These are phyloP conservation scores for Allium cepa DNA, from an alignment of 106 monocot genomes.

Conservation along the genomic window DNA sequence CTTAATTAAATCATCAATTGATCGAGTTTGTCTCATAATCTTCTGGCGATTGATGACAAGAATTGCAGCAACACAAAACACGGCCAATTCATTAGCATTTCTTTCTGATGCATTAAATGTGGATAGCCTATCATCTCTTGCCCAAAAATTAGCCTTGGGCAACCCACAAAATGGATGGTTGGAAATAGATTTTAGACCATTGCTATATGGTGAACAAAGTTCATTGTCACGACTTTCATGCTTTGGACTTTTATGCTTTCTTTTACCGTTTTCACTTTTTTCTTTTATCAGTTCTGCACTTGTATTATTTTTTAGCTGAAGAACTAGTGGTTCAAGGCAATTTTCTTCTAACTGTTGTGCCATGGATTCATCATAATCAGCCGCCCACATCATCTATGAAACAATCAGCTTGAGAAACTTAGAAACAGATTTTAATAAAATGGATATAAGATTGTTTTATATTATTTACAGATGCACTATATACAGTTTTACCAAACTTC, in stretches of 20 bases:
- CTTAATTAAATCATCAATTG: constrained; percentile 96
- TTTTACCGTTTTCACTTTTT: constrained; percentile 20
- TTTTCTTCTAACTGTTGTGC: constrained; percentile 49
- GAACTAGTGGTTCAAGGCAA: constrained; percentile 65
- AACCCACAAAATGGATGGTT: constrained; percentile 88
- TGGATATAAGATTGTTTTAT: not conserved
- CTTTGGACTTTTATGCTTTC: constrained; percentile 11
- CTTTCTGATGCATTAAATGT: constrained; percentile 16
- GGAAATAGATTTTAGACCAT: constrained; percentile 36
- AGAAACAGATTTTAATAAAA: not conserved
- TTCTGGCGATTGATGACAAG: constrained; percentile 88
- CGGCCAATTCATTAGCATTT: constrained; percentile 65
- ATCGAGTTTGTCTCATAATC: constrained; percentile 73
- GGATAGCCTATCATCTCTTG: constrained; percentile 31
- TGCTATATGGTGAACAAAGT: constrained; percentile 17
- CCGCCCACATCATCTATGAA: constrained; percentile 99
- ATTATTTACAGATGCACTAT: no score
- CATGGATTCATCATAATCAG: constrained; percentile 91
- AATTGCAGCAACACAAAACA: constrained; percentile 95
- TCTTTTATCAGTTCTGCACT: constrained; percentile 17
- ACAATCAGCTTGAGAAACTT: constrained; percentile 2
- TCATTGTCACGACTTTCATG: constrained; percentile 25
- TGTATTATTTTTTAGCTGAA: constrained; percentile 30
- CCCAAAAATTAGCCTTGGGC: constrained; percentile 71
- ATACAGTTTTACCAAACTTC: no score